phyloP scores from a whole-genome alignment of 2,329 filamentous ascomycete genomes.

The Cladosporium halotolerans region DNA sequence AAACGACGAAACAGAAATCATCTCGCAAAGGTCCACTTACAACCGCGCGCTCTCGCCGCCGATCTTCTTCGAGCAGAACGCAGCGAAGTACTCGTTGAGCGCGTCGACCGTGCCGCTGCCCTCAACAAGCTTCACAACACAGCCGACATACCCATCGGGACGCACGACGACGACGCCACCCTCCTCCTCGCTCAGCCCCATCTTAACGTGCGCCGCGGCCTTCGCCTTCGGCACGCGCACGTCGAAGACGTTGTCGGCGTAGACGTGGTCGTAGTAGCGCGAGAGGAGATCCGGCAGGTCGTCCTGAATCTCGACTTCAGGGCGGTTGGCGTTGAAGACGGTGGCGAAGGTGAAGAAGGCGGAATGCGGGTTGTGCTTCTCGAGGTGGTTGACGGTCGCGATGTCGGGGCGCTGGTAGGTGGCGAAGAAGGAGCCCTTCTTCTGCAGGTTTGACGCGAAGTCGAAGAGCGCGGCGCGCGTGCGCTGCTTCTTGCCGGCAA shows the following conservation, averaged over 20 bases:
- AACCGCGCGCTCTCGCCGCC: slow-evolving; percentile 22
- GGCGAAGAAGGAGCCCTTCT: slow-evolving; percentile 65
- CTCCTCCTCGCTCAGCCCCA: slow-evolving; percentile 66
- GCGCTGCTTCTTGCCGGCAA: slow-evolving; percentile 55
- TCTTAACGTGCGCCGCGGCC: slow-evolving; percentile 77
- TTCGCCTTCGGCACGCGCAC: slow-evolving; percentile 60
- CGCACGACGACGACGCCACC: slow-evolving; percentile 78
- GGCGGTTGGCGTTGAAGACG: slow-evolving; percentile 62
- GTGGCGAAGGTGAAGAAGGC: slow-evolving; percentile 74
- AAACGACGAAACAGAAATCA: neutral
- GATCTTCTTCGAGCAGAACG: slow-evolving; percentile 60
- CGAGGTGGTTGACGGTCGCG: slow-evolving; percentile 63
- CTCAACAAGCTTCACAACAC: slow-evolving; percentile 66
- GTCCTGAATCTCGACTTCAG: slow-evolving; percentile 64
- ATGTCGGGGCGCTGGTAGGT: slow-evolving; percentile 59
- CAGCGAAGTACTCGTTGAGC: slow-evolving; percentile 73
- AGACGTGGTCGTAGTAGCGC: slow-evolving; percentile 74
- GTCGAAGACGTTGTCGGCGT: slow-evolving; percentile 78
- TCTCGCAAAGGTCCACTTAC: neutral
- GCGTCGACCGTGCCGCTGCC: slow-evolving; percentile 76
- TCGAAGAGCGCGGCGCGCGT: slow-evolving; percentile 62
- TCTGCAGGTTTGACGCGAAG: slow-evolving; percentile 59
- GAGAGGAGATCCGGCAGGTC: slow-evolving; percentile 65
- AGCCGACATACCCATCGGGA: slow-evolving; percentile 80
- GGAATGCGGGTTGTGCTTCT: slow-evolving; percentile 78